Evolutionary conservation across 2,329 filamentous ascomycete genomes (phyloP).

Genomic region (Juglanconis juglandina): DNA sequence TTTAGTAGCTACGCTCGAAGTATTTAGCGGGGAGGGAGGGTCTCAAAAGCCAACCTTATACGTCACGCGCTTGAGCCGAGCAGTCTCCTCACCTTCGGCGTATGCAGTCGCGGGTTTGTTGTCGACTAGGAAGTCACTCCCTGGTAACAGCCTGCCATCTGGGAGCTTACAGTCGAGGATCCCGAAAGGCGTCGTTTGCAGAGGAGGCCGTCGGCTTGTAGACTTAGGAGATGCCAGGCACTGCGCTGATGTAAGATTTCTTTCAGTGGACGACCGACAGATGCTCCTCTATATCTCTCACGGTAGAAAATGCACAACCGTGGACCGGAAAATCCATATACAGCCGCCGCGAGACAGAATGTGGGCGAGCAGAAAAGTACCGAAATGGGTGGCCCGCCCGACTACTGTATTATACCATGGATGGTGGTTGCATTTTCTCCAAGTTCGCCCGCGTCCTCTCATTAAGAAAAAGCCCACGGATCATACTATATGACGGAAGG

Average conservation of each 20-base stretch:
- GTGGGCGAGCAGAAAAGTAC: background rate
- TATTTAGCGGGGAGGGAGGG: background rate
- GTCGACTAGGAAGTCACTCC: conserved; percentile 26
- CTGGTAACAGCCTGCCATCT: conserved; percentile 20
- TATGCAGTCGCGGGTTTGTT: conserved; percentile 5
- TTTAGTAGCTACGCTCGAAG: background rate
- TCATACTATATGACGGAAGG: too few relatives aligned
- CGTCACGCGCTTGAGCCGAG: conserved; percentile 9
- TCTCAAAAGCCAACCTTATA: conserved; percentile 6
- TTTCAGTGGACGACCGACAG: background rate
- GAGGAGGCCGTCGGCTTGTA: background rate
- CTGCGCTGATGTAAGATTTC: background rate
- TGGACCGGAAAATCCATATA: background rate
- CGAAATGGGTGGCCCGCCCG: background rate
- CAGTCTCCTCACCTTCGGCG: background rate
- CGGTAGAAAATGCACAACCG: conserved; percentile 4
- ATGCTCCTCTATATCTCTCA: background rate
- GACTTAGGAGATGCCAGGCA: too few relatives aligned
- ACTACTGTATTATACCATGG: background rate
- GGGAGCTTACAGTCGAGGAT: conserved; percentile 24
- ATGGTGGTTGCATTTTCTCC: background rate
- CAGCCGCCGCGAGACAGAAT: background rate
- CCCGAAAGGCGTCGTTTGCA: conserved; percentile 23
- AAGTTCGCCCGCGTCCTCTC: background rate
- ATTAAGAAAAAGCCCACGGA: too few relatives aligned